phyloP scores from a whole-genome alignment of 345 rosid genomes.

The Cardamine resedifolia region DNA sequence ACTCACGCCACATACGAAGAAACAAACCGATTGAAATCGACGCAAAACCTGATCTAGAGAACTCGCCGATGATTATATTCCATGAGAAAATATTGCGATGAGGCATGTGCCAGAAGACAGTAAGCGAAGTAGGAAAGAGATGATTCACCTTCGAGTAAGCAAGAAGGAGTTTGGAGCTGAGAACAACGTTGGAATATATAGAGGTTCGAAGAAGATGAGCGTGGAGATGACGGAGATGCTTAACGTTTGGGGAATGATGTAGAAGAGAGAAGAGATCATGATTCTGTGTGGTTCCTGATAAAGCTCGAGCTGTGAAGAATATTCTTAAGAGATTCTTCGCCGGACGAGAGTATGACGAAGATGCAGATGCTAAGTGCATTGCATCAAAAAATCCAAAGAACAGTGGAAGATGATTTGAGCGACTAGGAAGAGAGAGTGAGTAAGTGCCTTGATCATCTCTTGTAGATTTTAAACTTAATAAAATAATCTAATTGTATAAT shows the following conservation, averaged over 20 bases:
- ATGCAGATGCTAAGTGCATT: slow-evolving; percentile 22
- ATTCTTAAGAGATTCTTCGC: slow-evolving; percentile 24
- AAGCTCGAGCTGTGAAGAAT: slow-evolving; percentile 28
- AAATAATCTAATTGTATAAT: background rate
- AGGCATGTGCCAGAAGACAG: slow-evolving; percentile 67
- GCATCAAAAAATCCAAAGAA: background rate
- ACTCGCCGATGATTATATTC: slow-evolving; percentile 68
- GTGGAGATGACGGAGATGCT: slow-evolving; percentile 57
- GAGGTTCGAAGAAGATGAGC: slow-evolving; percentile 60
- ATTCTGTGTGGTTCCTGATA: slow-evolving; percentile 8
- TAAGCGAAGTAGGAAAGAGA: slow-evolving; percentile 47
- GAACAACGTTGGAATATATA: slow-evolving; percentile 47
- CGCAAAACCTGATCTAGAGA: slow-evolving; percentile 50
- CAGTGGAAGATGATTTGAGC: slow-evolving; percentile 2
- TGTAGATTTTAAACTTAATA: too few species aligned
- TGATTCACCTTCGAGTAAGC: slow-evolving; percentile 49
- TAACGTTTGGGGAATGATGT: slow-evolving; percentile 45
- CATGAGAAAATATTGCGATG: slow-evolving; percentile 56
- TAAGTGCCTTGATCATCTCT: too few species aligned
- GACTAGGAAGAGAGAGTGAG: background rate
- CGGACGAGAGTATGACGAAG: background rate
- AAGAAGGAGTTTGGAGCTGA: slow-evolving; percentile 55
- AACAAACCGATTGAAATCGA: slow-evolving; percentile 45
- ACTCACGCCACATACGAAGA: slow-evolving; percentile 48
- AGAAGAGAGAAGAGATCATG: slow-evolving; percentile 48